A percentile compares a stretch with the other conserved stretches of the same genome.
Evolutionary conservation across 371 early-diverging fungal species (phyloP).

Genomic region (Haplosporangium sp.): DNA sequence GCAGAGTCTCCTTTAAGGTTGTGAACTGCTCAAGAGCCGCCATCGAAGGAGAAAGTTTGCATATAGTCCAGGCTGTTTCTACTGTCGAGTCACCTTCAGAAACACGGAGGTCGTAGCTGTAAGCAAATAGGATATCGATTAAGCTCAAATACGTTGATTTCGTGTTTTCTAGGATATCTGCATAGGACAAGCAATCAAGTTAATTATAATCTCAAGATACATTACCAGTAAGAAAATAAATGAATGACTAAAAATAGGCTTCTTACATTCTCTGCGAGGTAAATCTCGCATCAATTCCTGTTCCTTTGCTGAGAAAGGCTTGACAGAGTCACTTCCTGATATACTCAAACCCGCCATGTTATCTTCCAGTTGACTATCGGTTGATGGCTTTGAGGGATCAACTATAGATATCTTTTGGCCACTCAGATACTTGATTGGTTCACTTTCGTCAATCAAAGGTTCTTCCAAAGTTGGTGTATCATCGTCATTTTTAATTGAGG

Average conservation of each 20-base stretch:
- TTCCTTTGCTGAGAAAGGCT: slow-evolving; percentile 77
- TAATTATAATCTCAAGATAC: no score
- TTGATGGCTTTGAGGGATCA: slow-evolving; percentile 26
- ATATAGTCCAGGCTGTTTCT: slow-evolving; percentile 93
- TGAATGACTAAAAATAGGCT: no score
- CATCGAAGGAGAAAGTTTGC: slow-evolving; percentile 83
- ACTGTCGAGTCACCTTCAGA: slow-evolving; percentile 89
- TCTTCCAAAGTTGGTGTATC: slow-evolving; percentile 11
- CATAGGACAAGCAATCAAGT: neutral
- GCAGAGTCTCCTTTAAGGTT: slow-evolving; percentile 69
- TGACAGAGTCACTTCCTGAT: slow-evolving; percentile 14
- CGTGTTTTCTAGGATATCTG: slow-evolving; percentile 72
- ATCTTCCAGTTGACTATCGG: slow-evolving; percentile 15
- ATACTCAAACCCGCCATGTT: slow-evolving; percentile 28
- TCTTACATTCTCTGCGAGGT: slow-evolving; percentile 82
- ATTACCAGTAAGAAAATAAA: neutral
- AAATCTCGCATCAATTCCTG: slow-evolving; percentile 78
- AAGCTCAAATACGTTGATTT: slow-evolving; percentile 85
- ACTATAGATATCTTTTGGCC: slow-evolving; percentile 23
- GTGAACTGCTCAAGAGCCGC: slow-evolving; percentile 85
- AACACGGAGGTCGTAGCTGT: slow-evolving; percentile 87
- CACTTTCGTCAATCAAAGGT: slow-evolving; percentile 44
- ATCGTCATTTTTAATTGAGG: neutral
- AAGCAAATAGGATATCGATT: slow-evolving; percentile 92
- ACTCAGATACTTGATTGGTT: slow-evolving; percentile 28